Evolutionary conservation across 1,284 basidiomycete genomes (phyloP), one percentile per base, ranked within the genome.

Genomic region (Volvariella surrecta): DNA sequence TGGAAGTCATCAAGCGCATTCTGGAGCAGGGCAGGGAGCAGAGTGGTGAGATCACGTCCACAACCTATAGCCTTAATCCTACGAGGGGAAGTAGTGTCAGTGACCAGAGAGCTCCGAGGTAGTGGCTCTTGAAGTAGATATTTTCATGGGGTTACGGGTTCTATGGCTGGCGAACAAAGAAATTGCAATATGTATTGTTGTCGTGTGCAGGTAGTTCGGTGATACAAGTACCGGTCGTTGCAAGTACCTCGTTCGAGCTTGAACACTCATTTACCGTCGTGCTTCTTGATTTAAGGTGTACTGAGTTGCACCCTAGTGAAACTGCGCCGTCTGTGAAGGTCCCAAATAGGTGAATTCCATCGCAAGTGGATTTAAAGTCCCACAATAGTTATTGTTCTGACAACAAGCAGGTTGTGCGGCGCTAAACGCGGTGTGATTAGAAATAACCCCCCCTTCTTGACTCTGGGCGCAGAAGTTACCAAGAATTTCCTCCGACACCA

Each of bases 21-120:
- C 66, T 90, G 44, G 53, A 77, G 58, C 73, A 74, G 43, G 86
- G 86, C 39, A 73, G 62, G 47, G 65, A 69, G 42, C 79, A 85
- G 54, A 45, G 64, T 3, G 62, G 64, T 8, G 75, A 79, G 17
- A 65, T 60, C 7, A 61, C 79, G 47, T 46, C 40, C 19, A 37
- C 34, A 9, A 31, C 37, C 2, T 41, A 37, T 17, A 45, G 34
- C 31, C 37, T 46, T 39, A 61, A 61, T 41, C n/a, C 35, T n/a
- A 15, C 46, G 6, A 63, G 68, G 50, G 75, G 76, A 42, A 72
- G 66, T 8, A 15, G 18, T 7, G 15, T n/a, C 15, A n/a, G 34
- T 6, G n/a, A 35, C 7, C 6, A 35, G n/a, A 19, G 34, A 35
- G 34, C 6, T 35, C 13, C 6, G 13, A 8, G 6, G n/a, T 35